Base-by-base conservation (phyloP, 202 grass and related monocot genomes). In the Dendrocalamus latiflorus region DNA sequence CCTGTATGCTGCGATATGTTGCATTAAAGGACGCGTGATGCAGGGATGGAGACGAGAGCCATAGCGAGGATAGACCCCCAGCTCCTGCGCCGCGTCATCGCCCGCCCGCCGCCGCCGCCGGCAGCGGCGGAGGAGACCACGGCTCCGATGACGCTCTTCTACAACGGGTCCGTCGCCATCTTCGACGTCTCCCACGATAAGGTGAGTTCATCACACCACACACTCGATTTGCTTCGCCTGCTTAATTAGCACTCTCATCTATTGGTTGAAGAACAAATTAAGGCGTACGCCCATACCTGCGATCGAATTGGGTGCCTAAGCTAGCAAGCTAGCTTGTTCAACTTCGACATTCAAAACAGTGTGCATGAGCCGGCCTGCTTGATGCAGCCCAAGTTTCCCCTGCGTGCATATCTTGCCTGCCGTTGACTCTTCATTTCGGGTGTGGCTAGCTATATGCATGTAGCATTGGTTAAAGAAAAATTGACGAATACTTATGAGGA, bases 51-150 rank as follows among this genome's bases (percentile, higher is more conserved):
- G 72, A 84, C 81, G 61, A 89, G 87, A 45, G 86, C 69, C 15
- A 84, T 92, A 10, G 88, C 90, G 18, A 87, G 85, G 78, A 89
- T 92, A 70, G 81, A 87, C 48, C 90, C 84, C 13, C 56, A 87
- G 65, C 56, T 89, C 33, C 67, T 92, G 44, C 78, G 77, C 48
- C 83, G 85, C 25, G 81, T 87, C 18, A 80, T 92, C 41, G 70
- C 84, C 60, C 12, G 74, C 30, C 69, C 69, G 24, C 68, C 57
- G 37, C 11, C 81, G 4, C 3, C 51, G 34, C 5, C 34, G 8
- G 20, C 24, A 54, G 9, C 47, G 43, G 34, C 12, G 22, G 18
- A 47, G 42, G 36, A 60, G 2, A 72, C 13, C 26, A 73, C 84
- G 13, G 65, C 77, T 50, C 85, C 88, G 54, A 72, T 93, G 70